Percentiles rank a stretch among this genome's conserved stretches.
These are phyloP conservation scores for Ophiosphaerella korrae DNA, from an alignment of 2,329 filamentous ascomycete genomes.

Conservation along the genomic window DNA sequence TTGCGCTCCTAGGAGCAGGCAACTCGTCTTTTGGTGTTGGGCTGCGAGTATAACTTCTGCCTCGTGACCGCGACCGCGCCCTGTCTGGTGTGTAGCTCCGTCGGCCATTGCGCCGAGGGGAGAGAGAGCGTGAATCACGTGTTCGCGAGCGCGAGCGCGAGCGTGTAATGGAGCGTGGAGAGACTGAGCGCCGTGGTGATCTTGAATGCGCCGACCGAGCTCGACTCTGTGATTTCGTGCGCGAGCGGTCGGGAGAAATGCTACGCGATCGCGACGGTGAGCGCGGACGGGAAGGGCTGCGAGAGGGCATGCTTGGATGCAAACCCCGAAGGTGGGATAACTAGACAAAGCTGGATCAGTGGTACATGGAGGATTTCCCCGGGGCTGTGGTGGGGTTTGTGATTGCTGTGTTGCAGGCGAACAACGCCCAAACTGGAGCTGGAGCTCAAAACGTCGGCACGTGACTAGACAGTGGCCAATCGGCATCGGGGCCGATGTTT, in stretches of 20 bases:
- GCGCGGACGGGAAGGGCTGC: constrained; percentile 29
- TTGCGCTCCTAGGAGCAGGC: constrained; percentile 45
- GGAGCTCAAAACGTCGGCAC: no score
- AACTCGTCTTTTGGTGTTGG: constrained; percentile 40
- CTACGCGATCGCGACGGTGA: constrained; percentile 39
- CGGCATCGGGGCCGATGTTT: no score
- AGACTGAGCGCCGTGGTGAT: constrained; percentile 45
- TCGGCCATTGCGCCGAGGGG: constrained; percentile 45
- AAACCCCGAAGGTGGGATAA: no score
- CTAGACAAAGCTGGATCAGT: no score
- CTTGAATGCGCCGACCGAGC: constrained; percentile 30
- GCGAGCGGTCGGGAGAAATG: constrained; percentile 50
- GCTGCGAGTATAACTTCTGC: constrained; percentile 44
- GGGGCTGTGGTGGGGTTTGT: no score
- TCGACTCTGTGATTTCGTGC: constrained; percentile 33
- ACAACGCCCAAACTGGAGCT: no score
- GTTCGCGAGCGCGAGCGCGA: constrained; percentile 36
- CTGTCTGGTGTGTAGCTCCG: constrained; percentile 39
- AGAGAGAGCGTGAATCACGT: constrained; percentile 20
- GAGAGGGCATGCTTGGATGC: constrained; percentile 25
- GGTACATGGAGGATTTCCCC: no score
- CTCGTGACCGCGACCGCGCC: constrained; percentile 31
- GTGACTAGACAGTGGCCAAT: no score
- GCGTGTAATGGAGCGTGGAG: constrained; percentile 37
- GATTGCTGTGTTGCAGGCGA: no score